phyloP scores from a whole-genome alignment of 164 flowering plant genomes.

The Stephania cephalantha region DNA sequence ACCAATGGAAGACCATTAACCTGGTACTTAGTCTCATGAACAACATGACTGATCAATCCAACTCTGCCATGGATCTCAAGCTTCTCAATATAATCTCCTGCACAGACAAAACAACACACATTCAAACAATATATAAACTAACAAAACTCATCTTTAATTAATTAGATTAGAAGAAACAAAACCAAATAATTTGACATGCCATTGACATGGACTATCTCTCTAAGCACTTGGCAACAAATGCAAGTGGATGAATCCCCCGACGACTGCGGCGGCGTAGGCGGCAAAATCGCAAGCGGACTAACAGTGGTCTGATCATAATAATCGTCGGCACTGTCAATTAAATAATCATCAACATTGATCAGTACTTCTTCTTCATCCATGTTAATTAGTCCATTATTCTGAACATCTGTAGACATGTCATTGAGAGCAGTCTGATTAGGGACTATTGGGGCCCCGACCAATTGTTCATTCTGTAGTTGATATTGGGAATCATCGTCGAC shows the following conservation, averaged over 20 bases:
- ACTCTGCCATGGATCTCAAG: slow-evolving; percentile 58
- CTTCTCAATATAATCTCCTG: slow-evolving; percentile 29
- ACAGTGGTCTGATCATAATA: background rate
- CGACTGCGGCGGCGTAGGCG: slow-evolving; percentile 4
- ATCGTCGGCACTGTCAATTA: background rate
- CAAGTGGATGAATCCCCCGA: slow-evolving; percentile 15
- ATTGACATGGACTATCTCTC: slow-evolving; percentile 41
- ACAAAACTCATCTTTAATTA: background rate
- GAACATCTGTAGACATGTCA: background rate
- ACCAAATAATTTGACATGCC: slow-evolving; percentile 22
- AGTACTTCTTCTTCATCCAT: background rate
- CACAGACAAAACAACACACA: background rate
- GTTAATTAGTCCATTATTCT: background rate
- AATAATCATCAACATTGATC: background rate
- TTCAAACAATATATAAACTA: too few relatives aligned
- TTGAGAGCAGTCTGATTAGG: too few relatives aligned
- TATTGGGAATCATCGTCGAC: background rate
- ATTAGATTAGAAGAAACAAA: background rate
- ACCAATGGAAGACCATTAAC: background rate
- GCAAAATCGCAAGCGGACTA: slow-evolving; percentile 2
- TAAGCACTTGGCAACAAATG: slow-evolving; percentile 41
- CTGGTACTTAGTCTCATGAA: slow-evolving; percentile 18
- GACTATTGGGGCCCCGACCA: too few relatives aligned
- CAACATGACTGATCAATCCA: slow-evolving; percentile 47
- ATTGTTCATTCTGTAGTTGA: background rate